Evolutionary conservation across 176 grass and related monocot species (phyloP).

Genomic region (Avena atlantica): DNA sequence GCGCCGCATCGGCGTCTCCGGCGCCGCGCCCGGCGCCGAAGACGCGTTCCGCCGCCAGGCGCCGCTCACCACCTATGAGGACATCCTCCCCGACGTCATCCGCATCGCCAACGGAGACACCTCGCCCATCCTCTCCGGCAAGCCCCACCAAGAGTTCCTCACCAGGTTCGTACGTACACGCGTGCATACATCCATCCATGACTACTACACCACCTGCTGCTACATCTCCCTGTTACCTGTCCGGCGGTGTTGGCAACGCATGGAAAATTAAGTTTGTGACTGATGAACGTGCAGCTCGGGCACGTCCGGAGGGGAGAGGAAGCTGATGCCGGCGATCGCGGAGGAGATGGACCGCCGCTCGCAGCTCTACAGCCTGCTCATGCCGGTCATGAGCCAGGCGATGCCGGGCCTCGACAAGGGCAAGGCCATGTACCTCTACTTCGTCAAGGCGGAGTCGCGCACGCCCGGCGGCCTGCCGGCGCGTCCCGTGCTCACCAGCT

Average conservation of each 20-base stretch:
- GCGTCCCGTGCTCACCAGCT: conserved; percentile 67
- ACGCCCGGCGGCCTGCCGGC: conserved; percentile 62
- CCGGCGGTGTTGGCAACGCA: neutral
- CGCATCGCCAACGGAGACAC: conserved; percentile 75
- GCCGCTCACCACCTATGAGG: conserved; percentile 70
- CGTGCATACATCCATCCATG: neutral
- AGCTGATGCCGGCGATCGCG: conserved; percentile 70
- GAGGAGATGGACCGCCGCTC: conserved; percentile 67
- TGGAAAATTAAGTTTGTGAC: neutral
- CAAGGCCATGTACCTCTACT: conserved; percentile 75
- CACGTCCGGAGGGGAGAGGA: conserved; percentile 69
- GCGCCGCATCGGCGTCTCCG: conserved; percentile 42
- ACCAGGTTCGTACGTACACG: conserved; percentile 40
- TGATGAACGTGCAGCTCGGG: conserved; percentile 48
- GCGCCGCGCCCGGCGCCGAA: conserved; percentile 41
- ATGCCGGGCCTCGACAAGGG: conserved; percentile 65
- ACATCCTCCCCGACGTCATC: conserved; percentile 57
- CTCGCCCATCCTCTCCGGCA: conserved; percentile 64
- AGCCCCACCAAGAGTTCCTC: conserved; percentile 66
- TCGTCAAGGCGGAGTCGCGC: conserved; percentile 66
- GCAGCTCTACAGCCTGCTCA: conserved; percentile 56
- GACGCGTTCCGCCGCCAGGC: conserved; percentile 47
- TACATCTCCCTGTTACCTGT: neutral
- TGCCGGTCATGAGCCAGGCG: conserved; percentile 69
- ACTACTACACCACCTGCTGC: neutral